Percentiles rank a stretch among this genome's conserved stretches.
phyloP scores from a whole-genome alignment of 2,329 filamentous ascomycete genomes.

The Cercospora beticola region DNA sequence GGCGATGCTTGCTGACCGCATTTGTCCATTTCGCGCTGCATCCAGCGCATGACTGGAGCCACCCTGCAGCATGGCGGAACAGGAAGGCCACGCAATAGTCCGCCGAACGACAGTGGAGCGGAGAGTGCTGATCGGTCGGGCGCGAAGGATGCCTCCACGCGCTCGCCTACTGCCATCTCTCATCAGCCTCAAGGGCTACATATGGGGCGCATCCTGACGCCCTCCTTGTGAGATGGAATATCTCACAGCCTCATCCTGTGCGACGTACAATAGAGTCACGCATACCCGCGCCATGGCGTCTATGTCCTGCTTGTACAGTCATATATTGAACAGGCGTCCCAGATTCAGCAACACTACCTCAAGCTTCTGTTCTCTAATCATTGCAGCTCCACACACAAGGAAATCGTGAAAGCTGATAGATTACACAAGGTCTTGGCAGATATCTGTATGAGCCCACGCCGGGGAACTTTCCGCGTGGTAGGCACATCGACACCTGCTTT shows the following conservation, averaged over 20 bases:
- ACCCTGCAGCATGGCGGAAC: not conserved
- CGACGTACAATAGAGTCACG: not conserved
- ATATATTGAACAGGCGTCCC: not conserved
- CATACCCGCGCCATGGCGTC: not conserved
- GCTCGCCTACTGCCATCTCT: constrained; percentile 1
- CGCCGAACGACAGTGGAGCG: not conserved
- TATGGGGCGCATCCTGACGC: constrained; percentile 10
- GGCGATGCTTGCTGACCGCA: not conserved
- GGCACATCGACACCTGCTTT: not conserved
- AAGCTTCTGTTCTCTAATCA: not conserved
- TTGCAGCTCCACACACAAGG: not conserved
- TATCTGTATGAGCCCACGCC: not conserved
- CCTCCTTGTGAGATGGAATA: not conserved
- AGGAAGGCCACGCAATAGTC: not conserved
- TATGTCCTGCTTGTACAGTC: not conserved
- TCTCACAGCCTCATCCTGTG: constrained; percentile 6
- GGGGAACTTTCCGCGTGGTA: not conserved
- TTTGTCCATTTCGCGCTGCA: not conserved
- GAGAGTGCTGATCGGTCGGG: not conserved
- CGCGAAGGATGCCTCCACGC: constrained; percentile 15
- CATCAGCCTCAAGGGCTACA: constrained; percentile 12
- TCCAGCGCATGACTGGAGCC: not conserved
- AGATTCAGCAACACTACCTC: not conserved
- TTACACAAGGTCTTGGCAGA: not conserved
- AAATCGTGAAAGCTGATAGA: not conserved